A percentile compares a stretch with the other conserved stretches of the same genome.
Evolutionary conservation across 345 rosid genomes (phyloP).

Genomic region (Litchi chinensis): DNA sequence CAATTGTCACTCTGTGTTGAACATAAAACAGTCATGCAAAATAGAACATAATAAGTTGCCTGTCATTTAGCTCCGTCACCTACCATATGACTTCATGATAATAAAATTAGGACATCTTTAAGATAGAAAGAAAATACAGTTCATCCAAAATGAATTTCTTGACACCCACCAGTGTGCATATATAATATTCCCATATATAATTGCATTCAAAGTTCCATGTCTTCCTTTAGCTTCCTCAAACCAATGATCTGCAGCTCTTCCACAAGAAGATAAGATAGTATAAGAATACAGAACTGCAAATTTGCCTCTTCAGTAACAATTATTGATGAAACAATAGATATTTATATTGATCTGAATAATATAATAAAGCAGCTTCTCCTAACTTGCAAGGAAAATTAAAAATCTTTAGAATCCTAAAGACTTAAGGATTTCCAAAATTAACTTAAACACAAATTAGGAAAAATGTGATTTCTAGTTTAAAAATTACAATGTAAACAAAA

Average conservation of each 20-base stretch:
- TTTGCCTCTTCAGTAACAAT: background rate
- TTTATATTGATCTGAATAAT: no score
- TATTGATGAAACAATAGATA: no score
- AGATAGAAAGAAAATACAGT: background rate
- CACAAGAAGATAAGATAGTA: slow-evolving; percentile 39
- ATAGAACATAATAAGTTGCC: background rate
- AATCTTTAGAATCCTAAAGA: no score
- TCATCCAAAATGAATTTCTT: background rate
- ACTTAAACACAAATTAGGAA: no score
- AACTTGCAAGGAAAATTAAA: no score
- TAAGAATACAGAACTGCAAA: slow-evolving; percentile 35
- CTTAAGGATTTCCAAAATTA: no score
- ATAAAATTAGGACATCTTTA: background rate
- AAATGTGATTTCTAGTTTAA: no score
- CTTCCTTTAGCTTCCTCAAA: slow-evolving; percentile 77
- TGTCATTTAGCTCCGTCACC: background rate
- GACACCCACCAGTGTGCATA: slow-evolving; percentile 80
- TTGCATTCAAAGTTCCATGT: slow-evolving; percentile 65
- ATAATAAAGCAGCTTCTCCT: no score
- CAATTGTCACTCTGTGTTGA: background rate
- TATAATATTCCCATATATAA: slow-evolving; percentile 85
- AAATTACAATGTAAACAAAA: background rate
- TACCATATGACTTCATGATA: background rate
- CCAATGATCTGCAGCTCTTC: slow-evolving; percentile 98
- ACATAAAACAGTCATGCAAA: background rate